Evolutionary conservation across 2,329 filamentous ascomycete genomes (phyloP).

Genomic region (Cercospora zeae-maydis): DNA sequence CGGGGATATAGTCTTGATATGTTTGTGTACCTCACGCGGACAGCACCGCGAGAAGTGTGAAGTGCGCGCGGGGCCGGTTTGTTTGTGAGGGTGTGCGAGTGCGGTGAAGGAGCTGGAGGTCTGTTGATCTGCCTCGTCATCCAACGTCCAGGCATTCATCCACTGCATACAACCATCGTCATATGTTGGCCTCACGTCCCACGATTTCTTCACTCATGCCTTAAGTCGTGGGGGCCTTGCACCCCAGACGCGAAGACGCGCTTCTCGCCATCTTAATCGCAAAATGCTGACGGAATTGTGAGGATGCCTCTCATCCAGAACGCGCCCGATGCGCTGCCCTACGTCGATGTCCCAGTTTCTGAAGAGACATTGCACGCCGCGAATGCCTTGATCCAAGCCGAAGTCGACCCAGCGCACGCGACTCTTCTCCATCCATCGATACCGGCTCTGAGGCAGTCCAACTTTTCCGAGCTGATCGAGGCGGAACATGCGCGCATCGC

Average conservation of each 20-base stretch:
- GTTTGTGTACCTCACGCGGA: background rate
- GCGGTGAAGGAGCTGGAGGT: background rate
- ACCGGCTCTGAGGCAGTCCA: conserved; percentile 50
- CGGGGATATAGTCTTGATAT: background rate
- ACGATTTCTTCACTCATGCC: background rate
- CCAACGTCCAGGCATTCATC: background rate
- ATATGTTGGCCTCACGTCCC: background rate
- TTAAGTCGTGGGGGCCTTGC: background rate
- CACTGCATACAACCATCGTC: too few relatives aligned
- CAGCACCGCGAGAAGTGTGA: background rate
- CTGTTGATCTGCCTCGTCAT: background rate
- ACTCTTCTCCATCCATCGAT: conserved; percentile 57
- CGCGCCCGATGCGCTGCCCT: conserved; percentile 76
- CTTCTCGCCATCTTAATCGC: conserved; percentile 5
- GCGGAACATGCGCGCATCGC: conserved; percentile 67
- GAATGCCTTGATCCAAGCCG: conserved; percentile 64
- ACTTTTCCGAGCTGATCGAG: conserved; percentile 63
- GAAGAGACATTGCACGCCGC: conserved; percentile 61
- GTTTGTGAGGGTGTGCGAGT: background rate
- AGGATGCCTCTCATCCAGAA: conserved; percentile 64
- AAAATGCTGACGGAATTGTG: background rate
- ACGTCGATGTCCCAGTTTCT: conserved; percentile 75
- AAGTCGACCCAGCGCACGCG: conserved; percentile 53
- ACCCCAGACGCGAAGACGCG: background rate
- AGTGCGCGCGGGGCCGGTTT: background rate